Base-by-base conservation (phyloP, 305 asterid species). In the Plantago coronopus region DNA sequence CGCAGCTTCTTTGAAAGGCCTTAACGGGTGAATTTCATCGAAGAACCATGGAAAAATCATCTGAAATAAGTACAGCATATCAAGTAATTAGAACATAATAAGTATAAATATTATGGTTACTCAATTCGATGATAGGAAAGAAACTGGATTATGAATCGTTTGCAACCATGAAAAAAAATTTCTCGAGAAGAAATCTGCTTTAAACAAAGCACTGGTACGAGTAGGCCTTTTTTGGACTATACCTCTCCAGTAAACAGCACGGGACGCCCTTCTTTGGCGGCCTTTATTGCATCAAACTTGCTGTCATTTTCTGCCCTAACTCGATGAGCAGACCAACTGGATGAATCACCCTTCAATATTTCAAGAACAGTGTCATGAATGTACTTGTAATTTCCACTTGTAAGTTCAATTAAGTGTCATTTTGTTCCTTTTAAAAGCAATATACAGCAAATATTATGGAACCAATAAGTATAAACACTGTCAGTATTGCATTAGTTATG, bases 41-140 rank as follows among this genome's bases (percentile, higher is more conserved):
- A 91, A 91, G 54, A 86, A 59, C 98, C 98, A 88, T 20, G 98
- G 98, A 73, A 88, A 91, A 61, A 88, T 60, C 98, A 91, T 91
- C 97, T 91, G 74, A 49, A 65, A 59, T 63, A 58, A 53, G 50
- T 17, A 50, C 48, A 66, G 40, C 47, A 56, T 19, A 22, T 29
- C 44, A 40, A 29, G 55, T 25, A n/a, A 15, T 25, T 48, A 55
- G 43, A 17, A 17, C 57, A 45, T 15, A 48, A 2, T 18, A 22
- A 51, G 18, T 22, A 22, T 57, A 5, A 14, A 43, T 50, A 23
- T 13, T 25, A 59, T 38, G 53, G 21, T 61, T 34, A 48, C 29
- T 6, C 21, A 45, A 38, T 43, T 42, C 37, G 47, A 23, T 37
- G 9, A 47, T 63, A 54, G 14, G 34, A 37, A 40, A 22, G 31